Conservation (phyloP, 2,329 filamentous ascomycete genomes). For the Trichophyton verrucosum region DNA sequence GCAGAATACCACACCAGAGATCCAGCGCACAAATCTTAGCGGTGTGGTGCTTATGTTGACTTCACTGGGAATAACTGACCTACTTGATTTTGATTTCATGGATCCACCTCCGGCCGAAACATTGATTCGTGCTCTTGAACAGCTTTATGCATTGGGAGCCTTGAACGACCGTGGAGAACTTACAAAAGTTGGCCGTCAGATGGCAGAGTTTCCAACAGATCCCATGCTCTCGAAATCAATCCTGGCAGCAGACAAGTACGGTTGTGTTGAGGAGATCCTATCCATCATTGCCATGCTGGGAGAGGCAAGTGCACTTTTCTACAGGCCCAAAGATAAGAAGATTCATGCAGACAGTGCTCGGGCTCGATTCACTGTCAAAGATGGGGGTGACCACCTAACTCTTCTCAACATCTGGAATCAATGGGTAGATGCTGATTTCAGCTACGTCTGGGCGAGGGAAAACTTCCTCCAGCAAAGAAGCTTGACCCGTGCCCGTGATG, state of each 20-base stretch:
- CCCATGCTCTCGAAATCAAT: constrained; percentile 85
- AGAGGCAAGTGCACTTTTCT: constrained; percentile 81
- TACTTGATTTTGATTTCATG: constrained; percentile 93
- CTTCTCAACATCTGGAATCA: constrained; percentile 90
- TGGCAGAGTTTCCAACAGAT: constrained; percentile 90
- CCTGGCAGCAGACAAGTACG: constrained; percentile 74
- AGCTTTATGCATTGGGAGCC: constrained; percentile 80
- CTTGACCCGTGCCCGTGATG: constrained; percentile 78
- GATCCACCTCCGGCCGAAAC: constrained; percentile 83
- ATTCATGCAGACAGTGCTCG: constrained; percentile 87
- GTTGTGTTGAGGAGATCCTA: constrained; percentile 86
- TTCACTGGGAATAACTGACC: constrained; percentile 78
- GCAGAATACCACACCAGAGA: constrained; percentile 82
- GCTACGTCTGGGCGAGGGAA: constrained; percentile 73
- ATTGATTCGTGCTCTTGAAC: constrained; percentile 76
- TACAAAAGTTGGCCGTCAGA: constrained; percentile 81
- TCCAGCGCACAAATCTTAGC: constrained; percentile 79
- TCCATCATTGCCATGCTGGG: constrained; percentile 90
- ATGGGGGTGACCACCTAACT: constrained; percentile 80
- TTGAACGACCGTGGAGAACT: constrained; percentile 79
- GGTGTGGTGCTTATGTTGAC: constrained; percentile 76
- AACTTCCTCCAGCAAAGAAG: constrained; percentile 88
- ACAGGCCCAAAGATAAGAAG: constrained; percentile 93
- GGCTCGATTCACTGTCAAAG: constrained; percentile 75
- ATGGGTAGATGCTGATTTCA: constrained; percentile 88